phyloP scores from a whole-genome alignment of 2,329 filamentous ascomycete species.

The Penicillium sp. region DNA sequence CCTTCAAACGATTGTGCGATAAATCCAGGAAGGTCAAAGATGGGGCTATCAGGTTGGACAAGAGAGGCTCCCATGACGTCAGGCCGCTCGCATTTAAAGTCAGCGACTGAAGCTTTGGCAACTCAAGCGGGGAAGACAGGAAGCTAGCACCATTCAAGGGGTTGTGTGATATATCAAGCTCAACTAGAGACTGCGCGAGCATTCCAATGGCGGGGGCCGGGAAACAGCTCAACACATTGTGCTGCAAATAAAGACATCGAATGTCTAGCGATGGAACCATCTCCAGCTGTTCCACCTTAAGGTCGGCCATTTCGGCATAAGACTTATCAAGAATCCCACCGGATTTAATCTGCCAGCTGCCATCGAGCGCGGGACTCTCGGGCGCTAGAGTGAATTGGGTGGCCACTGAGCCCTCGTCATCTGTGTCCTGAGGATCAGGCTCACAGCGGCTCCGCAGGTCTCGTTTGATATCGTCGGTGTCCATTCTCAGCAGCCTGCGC shows the following conservation, averaged over 20 bases:
- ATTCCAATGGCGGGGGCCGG: conserved; percentile 67
- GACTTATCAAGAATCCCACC: conserved; percentile 65
- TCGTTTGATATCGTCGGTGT: conserved; percentile 76
- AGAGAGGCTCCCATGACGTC: conserved; percentile 66
- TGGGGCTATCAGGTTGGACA: conserved; percentile 68
- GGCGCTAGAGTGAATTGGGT: conserved; percentile 44
- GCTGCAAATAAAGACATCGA: conserved; percentile 66
- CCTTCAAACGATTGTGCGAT: conserved; percentile 75
- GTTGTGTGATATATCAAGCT: conserved; percentile 74
- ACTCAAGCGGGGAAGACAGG: conserved; percentile 63
- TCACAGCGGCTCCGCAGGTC: conserved; percentile 64
- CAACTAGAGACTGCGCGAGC: conserved; percentile 68
- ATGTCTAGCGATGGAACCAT: conserved; percentile 50
- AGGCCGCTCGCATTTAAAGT: conserved; percentile 74
- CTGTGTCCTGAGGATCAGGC: conserved; percentile 48
- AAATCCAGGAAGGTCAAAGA: conserved; percentile 74
- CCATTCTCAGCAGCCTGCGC: conserved; percentile 78
- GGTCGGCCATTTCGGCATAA: conserved; percentile 59
- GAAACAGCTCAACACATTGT: conserved; percentile 71
- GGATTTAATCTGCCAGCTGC: conserved; percentile 40
- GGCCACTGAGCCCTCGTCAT: conserved; percentile 43
- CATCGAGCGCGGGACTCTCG: conserved; percentile 44
- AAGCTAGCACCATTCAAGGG: conserved; percentile 65
- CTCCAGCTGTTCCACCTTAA: conserved; percentile 52
- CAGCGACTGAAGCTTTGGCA: conserved; percentile 74